These are phyloP conservation scores for Candida adriatica DNA, from an alignment of 805 yeast species.

Conservation along the genomic window DNA sequence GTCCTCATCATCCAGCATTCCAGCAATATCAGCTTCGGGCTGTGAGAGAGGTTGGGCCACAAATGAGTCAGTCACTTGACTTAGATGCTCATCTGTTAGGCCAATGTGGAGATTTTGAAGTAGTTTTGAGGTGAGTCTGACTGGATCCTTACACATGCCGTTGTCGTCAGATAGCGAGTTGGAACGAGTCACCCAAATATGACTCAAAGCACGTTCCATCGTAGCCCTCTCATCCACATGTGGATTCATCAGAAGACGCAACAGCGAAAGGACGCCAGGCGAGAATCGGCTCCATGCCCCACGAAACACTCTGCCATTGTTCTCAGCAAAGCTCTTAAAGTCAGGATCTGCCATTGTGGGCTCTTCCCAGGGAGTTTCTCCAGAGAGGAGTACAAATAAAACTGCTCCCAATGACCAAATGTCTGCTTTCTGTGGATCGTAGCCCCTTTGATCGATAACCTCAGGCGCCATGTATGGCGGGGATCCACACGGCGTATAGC, in stretches of 20 bases:
- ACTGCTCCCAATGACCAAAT: constrained; percentile 69
- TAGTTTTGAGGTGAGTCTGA: constrained; percentile 41
- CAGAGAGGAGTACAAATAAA: constrained; percentile 53
- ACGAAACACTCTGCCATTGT: constrained; percentile 38
- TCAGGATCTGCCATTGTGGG: constrained; percentile 48
- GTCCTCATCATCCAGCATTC: constrained; percentile 33
- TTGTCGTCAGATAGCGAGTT: constrained; percentile 36
- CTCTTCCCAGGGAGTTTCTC: constrained; percentile 68
- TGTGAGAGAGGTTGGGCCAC: constrained; percentile 29
- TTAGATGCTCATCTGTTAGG: constrained; percentile 40
- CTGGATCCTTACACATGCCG: constrained; percentile 50
- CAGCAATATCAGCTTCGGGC: constrained; percentile 37
- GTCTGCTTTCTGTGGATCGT: constrained; percentile 53
- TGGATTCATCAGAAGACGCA: constrained; percentile 46
- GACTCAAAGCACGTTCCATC: constrained; percentile 35
- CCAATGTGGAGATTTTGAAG: constrained; percentile 47
- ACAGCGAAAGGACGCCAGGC: constrained; percentile 39
- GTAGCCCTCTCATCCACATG: constrained; percentile 38
- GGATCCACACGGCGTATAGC: constrained; percentile 57
- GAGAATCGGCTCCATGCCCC: constrained; percentile 54
- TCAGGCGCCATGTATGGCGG: constrained; percentile 83
- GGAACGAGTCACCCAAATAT: constrained; percentile 48
- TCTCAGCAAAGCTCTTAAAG: constrained; percentile 32
- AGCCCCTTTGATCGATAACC: constrained; percentile 37
- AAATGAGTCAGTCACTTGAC: constrained; percentile 16